Evolutionary conservation across 805 yeast genomes (phyloP).

Genomic region (Sugiyamaella americana): DNA sequence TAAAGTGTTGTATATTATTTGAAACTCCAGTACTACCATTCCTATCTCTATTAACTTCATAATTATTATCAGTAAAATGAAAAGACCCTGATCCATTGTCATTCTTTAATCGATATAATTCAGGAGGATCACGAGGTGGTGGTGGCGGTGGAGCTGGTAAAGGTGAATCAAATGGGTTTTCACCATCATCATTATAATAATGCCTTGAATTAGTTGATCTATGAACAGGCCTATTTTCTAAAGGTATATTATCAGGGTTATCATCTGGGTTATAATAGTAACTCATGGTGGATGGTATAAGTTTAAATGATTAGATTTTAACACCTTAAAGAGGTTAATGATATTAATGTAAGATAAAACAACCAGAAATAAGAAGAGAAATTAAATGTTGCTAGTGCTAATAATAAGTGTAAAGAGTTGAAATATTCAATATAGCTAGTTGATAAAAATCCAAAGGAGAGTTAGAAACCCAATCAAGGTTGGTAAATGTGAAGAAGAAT

Average conservation of each 20-base stretch:
- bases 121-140: neutral
- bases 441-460: no score
- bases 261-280: slow-evolving; percentile 5
- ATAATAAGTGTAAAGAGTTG: no score
- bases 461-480: no score
- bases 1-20: no score
- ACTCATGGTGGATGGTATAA: slow-evolving; percentile 5
- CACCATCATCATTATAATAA: neutral
- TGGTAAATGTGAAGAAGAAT: no score
- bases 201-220: slow-evolving; percentile 1
- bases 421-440: no score
- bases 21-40: neutral
- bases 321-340: no score
- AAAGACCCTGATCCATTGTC: neutral
- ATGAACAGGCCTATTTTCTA: slow-evolving; percentile 6
- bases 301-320: no score
- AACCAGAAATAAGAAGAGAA: no score
- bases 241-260: neutral
- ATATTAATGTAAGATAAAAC: no score
- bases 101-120: neutral
- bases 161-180: neutral
- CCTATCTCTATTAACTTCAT: neutral
- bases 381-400: no score
- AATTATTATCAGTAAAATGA: neutral
- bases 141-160: slow-evolving; percentile 1